Conservation (phyloP, 352 stramenopile species). For the Phytophthora pinifolia region DNA sequence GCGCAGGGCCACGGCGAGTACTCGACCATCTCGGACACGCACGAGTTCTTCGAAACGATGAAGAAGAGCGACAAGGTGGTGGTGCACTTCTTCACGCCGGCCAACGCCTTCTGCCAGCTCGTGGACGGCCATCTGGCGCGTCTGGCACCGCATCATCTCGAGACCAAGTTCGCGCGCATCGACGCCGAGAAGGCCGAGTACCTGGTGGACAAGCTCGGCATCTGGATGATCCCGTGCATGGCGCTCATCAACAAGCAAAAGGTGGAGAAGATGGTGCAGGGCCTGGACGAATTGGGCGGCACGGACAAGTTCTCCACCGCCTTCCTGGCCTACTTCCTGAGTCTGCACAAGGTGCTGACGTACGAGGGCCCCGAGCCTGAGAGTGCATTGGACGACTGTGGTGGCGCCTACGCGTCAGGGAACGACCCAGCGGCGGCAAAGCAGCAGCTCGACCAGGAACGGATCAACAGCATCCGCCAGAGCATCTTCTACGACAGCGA, state of each 20-base stretch:
- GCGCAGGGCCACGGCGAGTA: conserved; percentile 87
- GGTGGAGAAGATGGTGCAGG: conserved; percentile 95
- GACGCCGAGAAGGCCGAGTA: conserved; percentile 97
- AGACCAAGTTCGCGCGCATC: conserved; percentile 96
- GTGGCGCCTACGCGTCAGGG: conserved; percentile 44
- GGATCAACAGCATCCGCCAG: conserved; percentile 77
- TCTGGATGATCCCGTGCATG: conserved; percentile 97
- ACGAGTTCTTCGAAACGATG: conserved; percentile 95
- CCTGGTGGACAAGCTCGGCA: conserved; percentile 94
- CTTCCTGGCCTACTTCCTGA: conserved; percentile 92
- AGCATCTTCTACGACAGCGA: conserved; percentile 88
- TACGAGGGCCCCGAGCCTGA: conserved; percentile 92
- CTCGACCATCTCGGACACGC: conserved; percentile 88
- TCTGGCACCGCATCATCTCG: conserved; percentile 90
- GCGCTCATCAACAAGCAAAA: conserved; percentile 95
- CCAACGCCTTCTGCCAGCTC: conserved; percentile 92
- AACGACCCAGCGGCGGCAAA: conserved; percentile 36
- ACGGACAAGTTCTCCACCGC: conserved; percentile 93
- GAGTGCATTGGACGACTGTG: conserved; percentile 59
- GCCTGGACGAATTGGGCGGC: conserved; percentile 95
- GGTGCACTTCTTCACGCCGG: conserved; percentile 95
- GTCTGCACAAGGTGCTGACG: conserved; percentile 94
- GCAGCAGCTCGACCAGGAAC: conserved; percentile 45
- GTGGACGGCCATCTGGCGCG: conserved; percentile 93
- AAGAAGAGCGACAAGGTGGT: conserved; percentile 92